Conservation (phyloP, 2,329 filamentous ascomycete species). For the Lachnellula arida region DNA sequence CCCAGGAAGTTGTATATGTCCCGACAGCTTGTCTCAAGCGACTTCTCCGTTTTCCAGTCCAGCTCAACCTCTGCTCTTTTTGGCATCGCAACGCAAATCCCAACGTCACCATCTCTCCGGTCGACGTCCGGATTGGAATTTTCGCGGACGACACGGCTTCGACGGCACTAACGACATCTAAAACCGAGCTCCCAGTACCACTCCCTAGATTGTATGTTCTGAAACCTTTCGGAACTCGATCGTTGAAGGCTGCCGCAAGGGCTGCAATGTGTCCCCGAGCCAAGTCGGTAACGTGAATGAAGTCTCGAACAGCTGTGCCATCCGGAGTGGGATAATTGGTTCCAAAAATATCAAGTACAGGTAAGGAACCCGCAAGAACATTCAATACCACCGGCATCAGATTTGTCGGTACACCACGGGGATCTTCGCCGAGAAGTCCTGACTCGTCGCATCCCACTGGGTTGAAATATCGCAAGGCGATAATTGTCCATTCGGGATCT, state of each 20-base stretch:
- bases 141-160: slow-evolving; percentile 32
- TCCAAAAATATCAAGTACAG: slow-evolving; percentile 54
- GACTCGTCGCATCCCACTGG: slow-evolving; percentile 60
- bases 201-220: slow-evolving; percentile 42
- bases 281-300: slow-evolving; percentile 61
- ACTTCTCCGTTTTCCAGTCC: slow-evolving; percentile 34
- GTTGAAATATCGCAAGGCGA: slow-evolving; percentile 61
- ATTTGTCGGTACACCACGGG: slow-evolving; percentile 55
- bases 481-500: slow-evolving; percentile 56
- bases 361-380: slow-evolving; percentile 50
- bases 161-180: slow-evolving; percentile 37
- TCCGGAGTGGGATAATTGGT: slow-evolving; percentile 60
- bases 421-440: slow-evolving; percentile 58
- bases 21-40: slow-evolving; percentile 4
- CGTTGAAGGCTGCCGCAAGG: slow-evolving; percentile 36
- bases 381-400: slow-evolving; percentile 59
- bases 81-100: slow-evolving; percentile 38
- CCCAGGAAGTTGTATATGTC: slow-evolving; percentile 15
- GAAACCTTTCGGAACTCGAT: slow-evolving; percentile 34
- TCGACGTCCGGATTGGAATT: slow-evolving; percentile 34
- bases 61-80: slow-evolving; percentile 36
- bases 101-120: slow-evolving; percentile 39
- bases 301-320: slow-evolving; percentile 60
- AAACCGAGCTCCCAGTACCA: slow-evolving; percentile 40
- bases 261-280: slow-evolving; percentile 59